Base-by-base conservation (phyloP, 805 yeast genomes). In the Nakazawaea ambrosiae region DNA sequence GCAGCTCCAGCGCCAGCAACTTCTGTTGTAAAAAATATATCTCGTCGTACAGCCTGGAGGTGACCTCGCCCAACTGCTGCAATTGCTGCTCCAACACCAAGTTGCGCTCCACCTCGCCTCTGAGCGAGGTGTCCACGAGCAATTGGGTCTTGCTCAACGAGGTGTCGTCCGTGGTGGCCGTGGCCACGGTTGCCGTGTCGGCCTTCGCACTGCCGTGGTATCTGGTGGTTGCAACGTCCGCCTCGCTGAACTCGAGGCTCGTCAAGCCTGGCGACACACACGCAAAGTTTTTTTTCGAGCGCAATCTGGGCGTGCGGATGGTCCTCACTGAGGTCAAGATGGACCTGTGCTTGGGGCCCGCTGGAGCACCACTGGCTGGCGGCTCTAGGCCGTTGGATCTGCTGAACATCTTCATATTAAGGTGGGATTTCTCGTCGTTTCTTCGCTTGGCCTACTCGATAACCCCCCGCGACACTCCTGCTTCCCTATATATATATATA, bases 71-170 rank as follows among this genome's bases (percentile, higher is more conserved):
- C 5, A 37, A n/a, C n/a, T 32, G 24, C 12, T 18, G 18, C 19
- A 37, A 23, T 17, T 37, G 40, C 31, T 27, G 33, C 16, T 37
- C 36, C 18, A 37, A 28, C 6, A 37, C 27, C 18, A 16, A 5
- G 27, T 37, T 37, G 15, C 40, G 19, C 18, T 32, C 23, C 10
- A 14, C 23, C 20, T 37, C 33, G 3, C 40, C 40, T n/a, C 20
- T 17, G 5, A 37, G 7, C 4, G 33, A 27, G 4, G 22, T 12
- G 14, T 37, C 40, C 32, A 37, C 36, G 11, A 37, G 17, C 12
- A 32, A 16, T 22, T 32, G 15, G 16, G 36, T 37, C 22, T 26
- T 16, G 10, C 19, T 14, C 23, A 30, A 10, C 7, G 23, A 6
- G 29, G 14, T 15, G 16, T 27, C 29, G 6, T 27, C 29, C 12